A percentile compares a stretch with the other conserved stretches of the same genome.
Conservation (phyloP, 2,329 filamentous ascomycete species). For the Aureobasidium pullulans region DNA sequence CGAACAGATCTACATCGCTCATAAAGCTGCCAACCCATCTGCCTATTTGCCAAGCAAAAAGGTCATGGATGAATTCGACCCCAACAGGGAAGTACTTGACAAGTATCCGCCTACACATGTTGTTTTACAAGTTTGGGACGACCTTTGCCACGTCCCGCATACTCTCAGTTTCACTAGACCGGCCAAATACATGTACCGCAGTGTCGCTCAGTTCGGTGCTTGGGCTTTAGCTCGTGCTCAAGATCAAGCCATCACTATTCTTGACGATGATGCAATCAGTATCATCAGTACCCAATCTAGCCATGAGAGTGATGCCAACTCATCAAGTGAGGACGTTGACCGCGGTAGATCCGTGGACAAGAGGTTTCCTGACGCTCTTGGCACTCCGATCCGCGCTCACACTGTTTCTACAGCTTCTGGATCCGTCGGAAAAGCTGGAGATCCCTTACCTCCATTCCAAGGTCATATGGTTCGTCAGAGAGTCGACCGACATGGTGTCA, state of each 20-base stretch:
- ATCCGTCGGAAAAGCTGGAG: conserved; percentile 77
- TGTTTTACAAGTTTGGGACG: conserved; percentile 92
- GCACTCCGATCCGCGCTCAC: conserved; percentile 18
- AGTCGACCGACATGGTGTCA: conserved; percentile 69
- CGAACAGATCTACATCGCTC: conserved; percentile 90
- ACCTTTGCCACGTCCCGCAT: conserved; percentile 84
- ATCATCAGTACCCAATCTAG: conserved; percentile 53
- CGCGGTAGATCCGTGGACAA: conserved; percentile 13
- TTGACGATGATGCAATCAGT: conserved; percentile 70
- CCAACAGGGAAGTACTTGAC: conserved; percentile 45
- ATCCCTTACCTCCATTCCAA: conserved; percentile 70
- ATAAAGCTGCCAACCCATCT: conserved; percentile 81
- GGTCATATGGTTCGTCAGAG: conserved; percentile 89
- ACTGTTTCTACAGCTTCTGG: conserved; percentile 16
- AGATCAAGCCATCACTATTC: conserved; percentile 68
- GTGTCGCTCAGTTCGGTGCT: conserved; percentile 85
- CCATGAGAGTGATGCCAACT: conserved; percentile 20
- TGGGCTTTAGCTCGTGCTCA: conserved; percentile 85
- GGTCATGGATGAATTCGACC: conserved; percentile 56
- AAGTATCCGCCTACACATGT: conserved; percentile 80
- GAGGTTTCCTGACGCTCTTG: conserved; percentile 3
- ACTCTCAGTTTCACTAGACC: conserved; percentile 95
- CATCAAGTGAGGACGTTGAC: not conserved
- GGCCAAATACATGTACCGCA: conserved; percentile 91
- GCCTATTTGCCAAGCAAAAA: conserved; percentile 64